Base-by-base conservation (phyloP, 2,329 filamentous ascomycete species). In the Cylindrodendrum hubeiense region DNA sequence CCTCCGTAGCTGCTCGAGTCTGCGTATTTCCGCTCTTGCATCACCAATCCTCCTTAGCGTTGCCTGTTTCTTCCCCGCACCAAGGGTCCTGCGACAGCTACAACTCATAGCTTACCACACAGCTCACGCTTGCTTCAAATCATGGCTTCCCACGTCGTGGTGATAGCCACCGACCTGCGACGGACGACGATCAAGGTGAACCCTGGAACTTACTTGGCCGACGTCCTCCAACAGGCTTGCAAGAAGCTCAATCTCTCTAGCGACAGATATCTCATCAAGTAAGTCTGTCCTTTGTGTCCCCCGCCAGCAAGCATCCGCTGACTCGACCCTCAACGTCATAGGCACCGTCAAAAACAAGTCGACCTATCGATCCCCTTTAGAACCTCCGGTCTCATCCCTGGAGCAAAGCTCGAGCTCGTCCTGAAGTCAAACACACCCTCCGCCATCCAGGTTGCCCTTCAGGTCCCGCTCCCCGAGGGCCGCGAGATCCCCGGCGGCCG, bases 381-480 rank as follows among this genome's bases (percentile, higher is more conserved):
- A 51, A 89, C 95, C 28, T 92, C 94, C 5, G 93, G 94, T 53
- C 90, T 99, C 6, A 85, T 87, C 13, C 88, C 93, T 39, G 96
- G 96, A 67, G 95, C 96, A 64, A 97, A 97, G 77, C 89, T 99
- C 63, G 95, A 98, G 77, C 92, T 99, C 53, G 91, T 98, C 22
- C 90, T 93, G 76, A 90, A 92, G 64, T 96, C 95, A 49, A 93
- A 93, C 62, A 96, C 94, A 0, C 92, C 95, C 0, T 91, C 93
- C 2, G 91, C 92, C 51, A 91, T 99, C 60, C 94, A 92, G 43
- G 91, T 99, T 44, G 95, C 93, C n/a, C 83, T 99, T 13, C 93
- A 97, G 76, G 84, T 98, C 28, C 93, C 94, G 4, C 86, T 90
- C 37, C 88, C 90, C 22, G 92, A 96, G 76, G 89, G 87, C 21